Evolutionary conservation across 2,329 filamentous ascomycete genomes (phyloP).

Genomic region (Sphaerulina populicola): DNA sequence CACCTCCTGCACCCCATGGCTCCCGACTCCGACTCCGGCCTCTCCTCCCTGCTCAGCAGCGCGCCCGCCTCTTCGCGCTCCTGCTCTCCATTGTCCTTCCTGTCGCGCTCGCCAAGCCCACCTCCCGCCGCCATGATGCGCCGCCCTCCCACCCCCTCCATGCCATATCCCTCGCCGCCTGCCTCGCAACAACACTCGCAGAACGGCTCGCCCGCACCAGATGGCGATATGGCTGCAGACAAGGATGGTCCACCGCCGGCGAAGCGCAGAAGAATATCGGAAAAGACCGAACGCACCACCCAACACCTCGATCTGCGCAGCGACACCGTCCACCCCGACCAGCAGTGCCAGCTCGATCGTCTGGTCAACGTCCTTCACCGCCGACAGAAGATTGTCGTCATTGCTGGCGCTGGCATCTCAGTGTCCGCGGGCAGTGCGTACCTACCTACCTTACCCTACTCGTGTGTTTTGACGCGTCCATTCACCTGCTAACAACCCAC

Average conservation of each 20-base stretch:
- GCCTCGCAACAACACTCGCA: constrained; percentile 42
- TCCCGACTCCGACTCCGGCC: constrained; percentile 4
- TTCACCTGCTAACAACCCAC: constrained; percentile 19
- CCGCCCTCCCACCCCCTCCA: constrained; percentile 27
- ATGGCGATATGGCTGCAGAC: constrained; percentile 37
- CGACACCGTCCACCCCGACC: constrained; percentile 46
- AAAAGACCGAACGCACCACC: constrained; percentile 59
- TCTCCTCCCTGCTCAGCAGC: constrained; percentile 22
- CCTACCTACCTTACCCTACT: constrained; percentile 14
- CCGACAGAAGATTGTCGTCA: constrained; percentile 93
- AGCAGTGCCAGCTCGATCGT: constrained; percentile 57
- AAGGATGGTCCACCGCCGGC: constrained; percentile 59
- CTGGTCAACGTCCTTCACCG: constrained; percentile 68
- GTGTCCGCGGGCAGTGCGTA: constrained; percentile 82
- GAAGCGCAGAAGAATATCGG: constrained; percentile 63
- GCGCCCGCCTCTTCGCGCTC: constrained; percentile 21
- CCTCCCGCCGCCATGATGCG: constrained; percentile 16
- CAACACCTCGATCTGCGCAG: constrained; percentile 64
- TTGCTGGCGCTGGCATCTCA: constrained; percentile 93
- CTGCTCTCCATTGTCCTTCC: constrained; percentile 17
- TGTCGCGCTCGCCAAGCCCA: constrained; percentile 14
- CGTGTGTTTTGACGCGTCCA: constrained; percentile 13
- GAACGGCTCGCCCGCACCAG: constrained; percentile 40
- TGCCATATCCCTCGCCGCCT: constrained; percentile 35
- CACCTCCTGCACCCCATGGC: not conserved